Conservation (phyloP, 805 yeast species). For the Saccharomyces kudriavzevii region DNA sequence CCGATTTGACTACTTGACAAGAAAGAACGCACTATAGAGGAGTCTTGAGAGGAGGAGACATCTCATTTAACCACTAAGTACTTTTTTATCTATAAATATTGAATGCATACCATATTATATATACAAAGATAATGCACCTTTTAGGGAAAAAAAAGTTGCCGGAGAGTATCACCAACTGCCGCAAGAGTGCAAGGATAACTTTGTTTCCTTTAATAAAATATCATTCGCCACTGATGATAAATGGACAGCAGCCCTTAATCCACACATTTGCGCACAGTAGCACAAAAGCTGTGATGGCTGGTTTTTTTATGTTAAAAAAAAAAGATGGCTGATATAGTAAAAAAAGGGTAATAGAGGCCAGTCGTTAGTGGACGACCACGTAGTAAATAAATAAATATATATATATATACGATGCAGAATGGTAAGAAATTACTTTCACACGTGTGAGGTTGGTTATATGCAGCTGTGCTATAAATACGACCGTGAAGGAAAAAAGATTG, state of each 20-base stretch:
- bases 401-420: not conserved
- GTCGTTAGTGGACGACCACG: no score
- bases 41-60: not conserved
- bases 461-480: not conserved
- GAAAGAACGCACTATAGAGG: conserved; percentile 46
- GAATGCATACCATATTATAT: not conserved
- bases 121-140: not conserved
- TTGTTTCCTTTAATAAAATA: not conserved
- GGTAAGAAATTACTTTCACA: not conserved
- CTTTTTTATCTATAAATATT: not conserved
- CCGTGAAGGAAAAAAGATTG: not conserved
- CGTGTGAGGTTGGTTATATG: not conserved
- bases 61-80: not conserved
- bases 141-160: not conserved
- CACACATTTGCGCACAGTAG: not conserved
- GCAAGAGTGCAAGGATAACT: not conserved
- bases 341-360: not conserved
- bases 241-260: not conserved
- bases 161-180: no score
- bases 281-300: not conserved
- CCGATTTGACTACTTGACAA: conserved; percentile 83
- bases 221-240: not conserved
- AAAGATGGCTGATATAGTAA: not conserved
- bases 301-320: not conserved
- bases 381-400: not conserved